These are phyloP conservation scores for Gastrodia elata DNA, from an alignment of 106 monocot species.

Conservation along the genomic window DNA sequence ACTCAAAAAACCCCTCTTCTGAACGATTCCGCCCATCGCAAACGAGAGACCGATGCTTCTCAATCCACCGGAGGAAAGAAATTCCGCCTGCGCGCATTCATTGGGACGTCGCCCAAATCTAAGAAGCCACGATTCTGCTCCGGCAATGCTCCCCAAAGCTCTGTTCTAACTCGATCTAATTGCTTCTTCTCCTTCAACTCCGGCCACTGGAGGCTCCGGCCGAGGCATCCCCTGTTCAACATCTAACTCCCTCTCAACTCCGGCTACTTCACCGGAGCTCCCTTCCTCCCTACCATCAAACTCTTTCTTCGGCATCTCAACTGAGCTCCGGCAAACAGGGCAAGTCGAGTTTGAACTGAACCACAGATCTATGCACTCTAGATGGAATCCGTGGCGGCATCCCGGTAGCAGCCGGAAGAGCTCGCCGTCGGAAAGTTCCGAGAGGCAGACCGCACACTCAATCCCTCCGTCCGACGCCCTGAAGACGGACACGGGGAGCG, in stretches of 20 bases:
- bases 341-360: conserved; percentile 34
- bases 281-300: background rate
- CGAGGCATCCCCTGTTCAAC: background rate
- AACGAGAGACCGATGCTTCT: too few species aligned
- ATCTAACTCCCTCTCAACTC: background rate
- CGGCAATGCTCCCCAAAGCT: background rate
- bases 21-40: too few species aligned
- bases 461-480: background rate
- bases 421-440: conserved; percentile 10
- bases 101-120: too few species aligned
- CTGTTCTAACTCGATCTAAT: background rate
- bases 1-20: background rate
- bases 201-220: background rate
- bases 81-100: background rate
- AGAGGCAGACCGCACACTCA: conserved; percentile 23
- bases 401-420: conserved; percentile 44
- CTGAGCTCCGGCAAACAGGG: conserved; percentile 39
- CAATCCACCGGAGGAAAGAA: background rate
- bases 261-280: background rate
- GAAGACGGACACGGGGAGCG: conserved; percentile 14
- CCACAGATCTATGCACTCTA: conserved; percentile 66
- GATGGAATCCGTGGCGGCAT: conserved; percentile 66
- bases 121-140: too few species aligned
- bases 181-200: background rate
- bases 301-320: background rate